A percentile compares a stretch with the other conserved stretches of the same genome.
phyloP scores from a whole-genome alignment of 1,139 yeast species.

The Kurtzmaniella quercitrusa region DNA sequence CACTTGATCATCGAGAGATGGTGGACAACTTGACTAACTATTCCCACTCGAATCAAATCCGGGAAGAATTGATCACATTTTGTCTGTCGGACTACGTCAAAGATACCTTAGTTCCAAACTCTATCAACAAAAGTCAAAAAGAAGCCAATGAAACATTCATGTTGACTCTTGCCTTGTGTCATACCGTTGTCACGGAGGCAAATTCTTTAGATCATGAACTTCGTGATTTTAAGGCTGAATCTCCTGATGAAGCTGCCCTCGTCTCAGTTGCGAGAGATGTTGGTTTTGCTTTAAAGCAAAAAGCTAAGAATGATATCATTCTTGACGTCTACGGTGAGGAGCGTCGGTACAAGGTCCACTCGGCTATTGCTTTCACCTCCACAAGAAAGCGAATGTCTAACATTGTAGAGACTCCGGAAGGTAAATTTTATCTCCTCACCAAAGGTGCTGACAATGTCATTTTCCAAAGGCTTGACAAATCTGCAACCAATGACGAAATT shows the following conservation, averaged over 20 bases:
- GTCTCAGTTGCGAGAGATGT: conserved; percentile 91
- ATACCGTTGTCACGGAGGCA: conserved; percentile 74
- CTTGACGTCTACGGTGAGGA: conserved; percentile 73
- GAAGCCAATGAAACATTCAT: conserved; percentile 70
- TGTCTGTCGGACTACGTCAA: conserved; percentile 58
- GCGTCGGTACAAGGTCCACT: conserved; percentile 68
- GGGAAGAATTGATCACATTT: conserved; percentile 70
- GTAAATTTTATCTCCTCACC: conserved; percentile 59
- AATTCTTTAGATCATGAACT: conserved; percentile 54
- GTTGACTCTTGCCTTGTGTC: conserved; percentile 87
- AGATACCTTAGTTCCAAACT: conserved; percentile 28
- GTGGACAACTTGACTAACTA: conserved; percentile 45
- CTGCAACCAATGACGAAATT: conserved; percentile 31
- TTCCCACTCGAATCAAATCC: conserved; percentile 53
- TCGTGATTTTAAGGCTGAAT: conserved; percentile 75
- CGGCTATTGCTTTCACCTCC: conserved; percentile 81
- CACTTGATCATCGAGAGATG: conserved; percentile 64
- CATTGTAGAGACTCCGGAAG: conserved; percentile 43
- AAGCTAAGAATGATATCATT: conserved; percentile 68
- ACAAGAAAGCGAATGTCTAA: conserved; percentile 79
- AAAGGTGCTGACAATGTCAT: conserved; percentile 97
- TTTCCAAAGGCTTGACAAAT: conserved; percentile 60
- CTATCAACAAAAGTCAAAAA: conserved; percentile 51
- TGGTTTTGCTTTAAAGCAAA: conserved; percentile 76
- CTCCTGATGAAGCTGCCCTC: conserved; percentile 98